phyloP scores from a whole-genome alignment of 2,329 filamentous ascomycete species.

The Rutstroemia sp. region DNA sequence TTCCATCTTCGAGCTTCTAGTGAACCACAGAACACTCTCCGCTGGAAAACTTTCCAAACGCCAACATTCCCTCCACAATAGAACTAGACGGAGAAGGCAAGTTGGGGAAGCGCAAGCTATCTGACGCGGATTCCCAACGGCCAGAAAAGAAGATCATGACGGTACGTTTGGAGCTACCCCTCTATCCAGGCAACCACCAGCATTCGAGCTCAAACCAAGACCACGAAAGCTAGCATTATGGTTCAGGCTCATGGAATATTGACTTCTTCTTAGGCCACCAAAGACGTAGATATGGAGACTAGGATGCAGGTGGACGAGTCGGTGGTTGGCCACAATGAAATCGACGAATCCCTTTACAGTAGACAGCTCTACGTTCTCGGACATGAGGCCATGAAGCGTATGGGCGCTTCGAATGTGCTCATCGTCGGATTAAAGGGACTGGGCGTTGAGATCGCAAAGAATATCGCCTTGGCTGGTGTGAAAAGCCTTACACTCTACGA shows the following conservation, averaged over 20 bases:
- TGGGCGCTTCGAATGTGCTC: constrained; percentile 92
- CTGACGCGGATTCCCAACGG: constrained; percentile 49
- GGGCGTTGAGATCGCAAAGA: constrained; percentile 97
- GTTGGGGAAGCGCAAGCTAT: constrained; percentile 63
- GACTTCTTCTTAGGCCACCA: constrained; percentile 34
- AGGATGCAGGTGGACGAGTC: constrained; percentile 60
- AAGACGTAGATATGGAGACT: constrained; percentile 55
- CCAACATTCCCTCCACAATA: constrained; percentile 27
- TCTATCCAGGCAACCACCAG: constrained; percentile 6
- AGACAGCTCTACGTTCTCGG: constrained; percentile 65
- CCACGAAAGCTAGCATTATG: background rate
- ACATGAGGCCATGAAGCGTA: constrained; percentile 93
- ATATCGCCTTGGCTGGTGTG: constrained; percentile 93
- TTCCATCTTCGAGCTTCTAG: constrained; percentile 9
- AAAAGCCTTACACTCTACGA: constrained; percentile 95
- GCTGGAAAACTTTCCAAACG: constrained; percentile 21
- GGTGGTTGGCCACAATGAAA: constrained; percentile 47
- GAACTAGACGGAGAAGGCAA: constrained; percentile 32
- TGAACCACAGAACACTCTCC: constrained; percentile 15
- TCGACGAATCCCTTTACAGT: constrained; percentile 68
- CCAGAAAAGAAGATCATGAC: constrained; percentile 54
- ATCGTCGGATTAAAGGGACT: constrained; percentile 87
- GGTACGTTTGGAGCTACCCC: constrained; percentile 38
- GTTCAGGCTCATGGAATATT: background rate
- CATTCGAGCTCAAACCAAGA: background rate